These are phyloP conservation scores for Aspergillus egyptiacus DNA, from an alignment of 495 filamentous ascomycete species.

Conservation along the genomic window DNA sequence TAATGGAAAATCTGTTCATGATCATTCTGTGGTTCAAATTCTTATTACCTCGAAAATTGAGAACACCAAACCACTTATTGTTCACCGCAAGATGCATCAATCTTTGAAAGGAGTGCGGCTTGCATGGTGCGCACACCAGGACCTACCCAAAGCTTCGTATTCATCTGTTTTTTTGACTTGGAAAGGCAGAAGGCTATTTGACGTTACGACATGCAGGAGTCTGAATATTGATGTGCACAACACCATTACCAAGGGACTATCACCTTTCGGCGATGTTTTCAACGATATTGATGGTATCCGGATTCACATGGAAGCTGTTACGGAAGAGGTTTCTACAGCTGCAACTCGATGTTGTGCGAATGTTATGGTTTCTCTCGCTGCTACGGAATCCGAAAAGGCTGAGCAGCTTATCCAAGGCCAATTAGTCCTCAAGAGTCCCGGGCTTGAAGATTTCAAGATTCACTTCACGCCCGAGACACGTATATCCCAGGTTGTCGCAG, in stretches of 20 bases:
- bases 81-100: slow-evolving; percentile 62
- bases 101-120: slow-evolving; percentile 57
- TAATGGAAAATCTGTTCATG: neutral
- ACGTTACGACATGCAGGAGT: slow-evolving; percentile 64
- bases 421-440: slow-evolving; percentile 55
- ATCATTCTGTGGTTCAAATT: slow-evolving; percentile 54
- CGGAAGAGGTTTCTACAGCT: slow-evolving; percentile 34
- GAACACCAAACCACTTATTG: slow-evolving; percentile 55
- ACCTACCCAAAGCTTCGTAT: slow-evolving; percentile 40
- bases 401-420: slow-evolving; percentile 34
- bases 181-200: slow-evolving; percentile 65
- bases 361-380: neutral
- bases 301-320: slow-evolving; percentile 70
- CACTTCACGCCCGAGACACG: slow-evolving; percentile 52
- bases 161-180: slow-evolving; percentile 68
- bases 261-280: slow-evolving; percentile 28
- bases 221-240: slow-evolving; percentile 48
- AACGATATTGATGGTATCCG: slow-evolving; percentile 24
- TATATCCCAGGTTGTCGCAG: slow-evolving; percentile 48
- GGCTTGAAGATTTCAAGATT: slow-evolving; percentile 49
- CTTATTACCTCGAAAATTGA: slow-evolving; percentile 65
- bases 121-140: slow-evolving; percentile 62
- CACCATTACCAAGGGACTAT: slow-evolving; percentile 26
- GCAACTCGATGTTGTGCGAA: neutral
- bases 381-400: slow-evolving; percentile 16